Evolutionary conservation across 257 asterid genomes (phyloP), one percentile per base, ranked within the genome.

Genomic region (Rehmannia glutinosa): DNA sequence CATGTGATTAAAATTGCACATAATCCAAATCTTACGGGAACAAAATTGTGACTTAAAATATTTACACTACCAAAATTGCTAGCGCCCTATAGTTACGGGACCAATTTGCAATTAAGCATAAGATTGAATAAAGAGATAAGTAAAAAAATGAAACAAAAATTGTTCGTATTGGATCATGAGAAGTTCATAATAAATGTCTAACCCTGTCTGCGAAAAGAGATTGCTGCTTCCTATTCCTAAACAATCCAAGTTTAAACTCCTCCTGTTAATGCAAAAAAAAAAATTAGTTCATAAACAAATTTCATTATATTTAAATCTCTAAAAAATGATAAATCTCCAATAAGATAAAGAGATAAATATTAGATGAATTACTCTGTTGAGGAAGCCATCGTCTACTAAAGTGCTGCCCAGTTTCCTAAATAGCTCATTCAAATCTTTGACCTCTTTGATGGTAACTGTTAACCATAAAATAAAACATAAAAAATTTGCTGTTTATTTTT

Each of bases 221-320:
- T 52, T 63, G 78, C 50, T 73, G 75, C 61, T 43, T 71, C 71
- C 74, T 64, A 54, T 82, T 66, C 20, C 80, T 28, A 60, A 87
- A 82, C 69, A 84, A 42, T 74, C 87, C 95, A 28, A 82, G 83
- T 62, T 71, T 82, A 73, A 87, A 84, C 57, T 84, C 87, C 62
- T 82, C 86, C 87, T 80, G 64, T 33, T 66, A 32, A 13, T 38
- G 0, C 6, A 0, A 0, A 49, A 70, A 50, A 8, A 5, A n/a
- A 42, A 11, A 32, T 8, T 21, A 52, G 13, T 32, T 32, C 8
- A 32, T 5, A 32, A 32, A 32, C n/a, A n/a, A n/a, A n/a, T n/a
- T n/a, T n/a, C n/a, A n/a, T n/a, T n/a, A n/a, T n/a, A n/a, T n/a
- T n/a, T n/a, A n/a, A n/a, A n/a, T n/a, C n/a, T n/a, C n/a, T 32